Conservation (phyloP, 176 grass and related monocot genomes). For the Oryza brachyantha region DNA sequence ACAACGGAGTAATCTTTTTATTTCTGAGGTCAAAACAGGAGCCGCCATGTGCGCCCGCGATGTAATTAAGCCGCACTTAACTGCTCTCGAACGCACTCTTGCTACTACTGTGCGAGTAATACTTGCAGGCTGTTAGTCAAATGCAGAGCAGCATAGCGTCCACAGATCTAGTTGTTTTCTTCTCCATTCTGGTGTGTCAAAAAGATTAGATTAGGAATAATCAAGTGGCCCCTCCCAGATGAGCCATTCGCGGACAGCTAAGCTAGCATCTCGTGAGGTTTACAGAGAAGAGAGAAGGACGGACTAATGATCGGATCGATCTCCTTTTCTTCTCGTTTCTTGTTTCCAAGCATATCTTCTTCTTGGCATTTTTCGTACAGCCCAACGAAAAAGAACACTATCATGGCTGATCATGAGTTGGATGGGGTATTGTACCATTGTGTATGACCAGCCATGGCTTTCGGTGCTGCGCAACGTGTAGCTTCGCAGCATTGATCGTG, state of each 20-base stretch:
- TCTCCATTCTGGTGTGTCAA: background rate
- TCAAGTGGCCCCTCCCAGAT: background rate
- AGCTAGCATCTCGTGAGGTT: background rate
- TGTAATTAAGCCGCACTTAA: background rate
- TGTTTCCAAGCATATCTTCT: background rate
- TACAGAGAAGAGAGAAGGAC: background rate
- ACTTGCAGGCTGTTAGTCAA: background rate
- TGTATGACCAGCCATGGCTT: background rate
- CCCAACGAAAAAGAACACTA: background rate
- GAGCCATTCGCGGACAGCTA: background rate
- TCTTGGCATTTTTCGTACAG: background rate
- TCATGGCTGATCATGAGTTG: background rate
- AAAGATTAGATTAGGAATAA: slow-evolving; percentile 1
- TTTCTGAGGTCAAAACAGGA: slow-evolving; percentile 26
- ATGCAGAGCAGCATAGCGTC: background rate
- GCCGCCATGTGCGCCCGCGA: slow-evolving; percentile 4
- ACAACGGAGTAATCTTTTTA: background rate
- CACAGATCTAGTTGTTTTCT: background rate
- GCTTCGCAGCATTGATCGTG: background rate
- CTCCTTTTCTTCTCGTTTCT: background rate
- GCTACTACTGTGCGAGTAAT: background rate
- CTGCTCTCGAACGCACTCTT: background rate
- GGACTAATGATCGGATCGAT: background rate
- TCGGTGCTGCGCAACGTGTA: background rate
- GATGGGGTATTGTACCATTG: background rate